phyloP scores from a whole-genome alignment of 768 basidiomycete species.

The Leccinum rimulosum region DNA sequence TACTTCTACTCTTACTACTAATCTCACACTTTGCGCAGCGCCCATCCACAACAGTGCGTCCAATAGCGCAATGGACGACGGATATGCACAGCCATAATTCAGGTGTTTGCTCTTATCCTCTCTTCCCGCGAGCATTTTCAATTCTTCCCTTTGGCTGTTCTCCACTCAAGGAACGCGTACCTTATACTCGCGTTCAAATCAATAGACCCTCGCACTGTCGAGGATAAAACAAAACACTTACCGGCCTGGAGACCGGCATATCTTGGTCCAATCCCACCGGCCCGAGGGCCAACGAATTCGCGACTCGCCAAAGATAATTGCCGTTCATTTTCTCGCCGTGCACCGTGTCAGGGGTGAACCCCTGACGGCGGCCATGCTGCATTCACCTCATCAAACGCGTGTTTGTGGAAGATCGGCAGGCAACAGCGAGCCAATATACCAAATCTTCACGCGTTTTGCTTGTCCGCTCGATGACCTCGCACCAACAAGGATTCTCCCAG shows the following conservation, averaged over 20 bases:
- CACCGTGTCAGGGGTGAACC: constrained; percentile 18
- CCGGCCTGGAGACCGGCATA: not conserved
- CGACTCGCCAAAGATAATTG: constrained; percentile 20
- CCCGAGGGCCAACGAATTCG: constrained; percentile 13
- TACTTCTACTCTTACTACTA: not conserved
- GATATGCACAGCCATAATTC: constrained; percentile 13
- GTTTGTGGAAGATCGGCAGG: constrained; percentile 11
- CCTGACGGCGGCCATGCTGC: constrained; percentile 24
- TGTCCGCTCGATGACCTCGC: not conserved
- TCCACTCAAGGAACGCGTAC: not conserved
- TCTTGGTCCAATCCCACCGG: constrained; percentile 10
- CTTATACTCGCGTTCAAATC: not conserved
- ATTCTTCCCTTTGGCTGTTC: not conserved
- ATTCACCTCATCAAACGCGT: constrained; percentile 23
- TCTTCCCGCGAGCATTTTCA: constrained; percentile 23
- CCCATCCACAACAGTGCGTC: constrained; percentile 5
- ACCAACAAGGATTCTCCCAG: constrained; percentile 1
- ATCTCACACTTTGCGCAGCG: constrained; percentile 5
- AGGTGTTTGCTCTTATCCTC: constrained; percentile 15
- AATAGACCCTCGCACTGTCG: not conserved
- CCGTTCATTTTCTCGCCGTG: constrained; percentile 24
- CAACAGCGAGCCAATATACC: constrained; percentile 3
- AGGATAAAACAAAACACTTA: not conserved
- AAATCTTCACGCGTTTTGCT: not conserved
- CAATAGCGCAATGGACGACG: constrained; percentile 10